Evolutionary conservation across 805 yeast genomes (phyloP), one percentile per base, ranked within the genome.

Genomic region (Barnettozyma wickerhamii): DNA sequence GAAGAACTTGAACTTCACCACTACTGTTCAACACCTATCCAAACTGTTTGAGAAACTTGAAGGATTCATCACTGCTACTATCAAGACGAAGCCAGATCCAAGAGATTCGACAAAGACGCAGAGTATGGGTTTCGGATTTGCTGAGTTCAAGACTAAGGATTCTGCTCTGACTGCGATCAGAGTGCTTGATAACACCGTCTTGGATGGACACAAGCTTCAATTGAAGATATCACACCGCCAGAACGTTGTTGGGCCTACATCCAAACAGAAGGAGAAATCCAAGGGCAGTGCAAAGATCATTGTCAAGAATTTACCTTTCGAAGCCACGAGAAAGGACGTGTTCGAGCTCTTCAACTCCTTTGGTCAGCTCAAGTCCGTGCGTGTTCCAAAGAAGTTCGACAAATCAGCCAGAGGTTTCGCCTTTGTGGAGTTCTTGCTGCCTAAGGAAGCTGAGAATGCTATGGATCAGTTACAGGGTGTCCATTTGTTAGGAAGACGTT

Each of bases 61-160:
- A 17, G 99, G 98, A 0, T 93, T 85, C 59, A 76, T 83, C 12
- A 72, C 82, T 36, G 95, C 95, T 2, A 79, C 81, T 19, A 84
- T 93, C 40, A 87, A 87, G 57, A 84, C 84, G 20, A 91, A 90
- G 59, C 90, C 96, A 2, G 95, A 91, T 64, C 77, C 95, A 28
- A 86, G 80, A 63, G 74, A 77, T 45, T 58, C 74, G 2, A 83
- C 81, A 10, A 75, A 75, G 42, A 65, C 71, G n/a, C 72, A 80
- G 45, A 88, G 96, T 53, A 93, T 93, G 99, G 99, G 99, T 17
- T 93, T 89, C 56, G 99, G 99, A 1, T 93, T 93, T 65, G 96
- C 78, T 12, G 99, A 93, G 64, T 93, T 88, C 63, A 77, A 69
- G 51, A 77, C 90, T 2, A 77, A 76, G 50, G 86, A 79, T 30